Evolutionary conservation across 352 stramenopile genomes (phyloP).

Genomic region (Halophytophthora batemanensis): DNA sequence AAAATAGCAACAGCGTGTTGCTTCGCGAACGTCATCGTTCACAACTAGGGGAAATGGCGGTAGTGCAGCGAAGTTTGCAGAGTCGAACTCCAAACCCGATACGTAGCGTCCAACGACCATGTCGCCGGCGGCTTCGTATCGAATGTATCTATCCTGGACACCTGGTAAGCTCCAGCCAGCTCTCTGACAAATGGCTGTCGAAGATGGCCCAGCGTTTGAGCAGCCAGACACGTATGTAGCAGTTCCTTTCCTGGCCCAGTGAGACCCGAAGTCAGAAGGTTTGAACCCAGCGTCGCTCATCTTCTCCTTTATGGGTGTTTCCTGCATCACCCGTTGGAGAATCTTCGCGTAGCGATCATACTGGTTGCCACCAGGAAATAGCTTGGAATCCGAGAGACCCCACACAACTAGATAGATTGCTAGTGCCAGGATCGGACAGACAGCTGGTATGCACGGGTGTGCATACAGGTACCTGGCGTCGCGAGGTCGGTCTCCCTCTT

Average conservation of each 20-base stretch:
- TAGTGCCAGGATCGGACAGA: slow-evolving; percentile 24
- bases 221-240: slow-evolving; percentile 18
- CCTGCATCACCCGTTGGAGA: slow-evolving; percentile 4
- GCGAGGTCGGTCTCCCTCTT: slow-evolving; percentile 11
- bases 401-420: slow-evolving; percentile 15
- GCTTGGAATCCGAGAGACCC: slow-evolving; percentile 5
- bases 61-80: slow-evolving; percentile 10
- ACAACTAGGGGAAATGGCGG: slow-evolving; percentile 14
- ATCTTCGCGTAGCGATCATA: slow-evolving; percentile 22
- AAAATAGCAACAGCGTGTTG: too few species aligned
- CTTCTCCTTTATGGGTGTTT: background rate
- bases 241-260: slow-evolving; percentile 20
- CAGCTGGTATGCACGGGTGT: slow-evolving; percentile 15
- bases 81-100: slow-evolving; percentile 11
- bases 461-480: slow-evolving; percentile 27
- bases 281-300: background rate
- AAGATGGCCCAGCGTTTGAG: slow-evolving; percentile 14
- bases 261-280: slow-evolving; percentile 12
- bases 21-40: background rate
- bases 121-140: slow-evolving; percentile 22
- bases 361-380: slow-evolving; percentile 19
- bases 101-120: slow-evolving; percentile 19
- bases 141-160: slow-evolving; percentile 22
- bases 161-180: slow-evolving; percentile 20
- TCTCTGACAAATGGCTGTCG: slow-evolving; percentile 17